A percentile compares a stretch with the other conserved stretches of the same genome.
Conservation (phyloP, 495 filamentous ascomycete species). For the Melanomma pulvis-pyrius region DNA sequence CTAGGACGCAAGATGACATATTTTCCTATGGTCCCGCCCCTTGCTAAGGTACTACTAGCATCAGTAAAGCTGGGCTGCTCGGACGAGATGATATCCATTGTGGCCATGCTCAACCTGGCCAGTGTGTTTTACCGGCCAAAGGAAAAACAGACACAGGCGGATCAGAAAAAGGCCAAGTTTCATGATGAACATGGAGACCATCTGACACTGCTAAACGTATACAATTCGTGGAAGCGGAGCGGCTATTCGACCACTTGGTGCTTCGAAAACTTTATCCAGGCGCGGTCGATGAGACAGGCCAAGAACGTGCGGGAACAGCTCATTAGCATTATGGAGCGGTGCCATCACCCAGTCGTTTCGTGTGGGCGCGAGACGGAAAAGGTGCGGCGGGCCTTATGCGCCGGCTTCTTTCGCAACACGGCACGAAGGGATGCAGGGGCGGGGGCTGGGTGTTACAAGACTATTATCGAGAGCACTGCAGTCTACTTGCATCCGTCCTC, state of each 20-base stretch:
- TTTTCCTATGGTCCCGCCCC: neutral
- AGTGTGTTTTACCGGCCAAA: neutral
- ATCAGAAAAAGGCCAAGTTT: neutral
- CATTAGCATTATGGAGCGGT: neutral
- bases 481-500: constrained; percentile 90
- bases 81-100: constrained; percentile 1
- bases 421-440: constrained; percentile 93
- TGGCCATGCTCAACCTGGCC: constrained; percentile 1
- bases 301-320: neutral
- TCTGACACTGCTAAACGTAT: constrained; percentile 1
- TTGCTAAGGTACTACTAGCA: neutral
- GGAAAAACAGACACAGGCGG: neutral
- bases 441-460: constrained; percentile 72
- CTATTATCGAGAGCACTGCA: constrained; percentile 85
- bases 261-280: neutral
- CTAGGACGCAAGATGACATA: neutral
- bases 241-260: neutral
- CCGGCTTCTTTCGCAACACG: constrained; percentile 91
- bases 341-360: neutral
- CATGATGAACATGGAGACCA: neutral
- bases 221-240: neutral
- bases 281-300: neutral
- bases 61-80: neutral
- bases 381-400: constrained; percentile 85
- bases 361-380: constrained; percentile 83